A percentile compares a stretch with the other conserved stretches of the same genome.
phyloP scores from a whole-genome alignment of 208 protist species.

The Trypanosoma conorhini region DNA sequence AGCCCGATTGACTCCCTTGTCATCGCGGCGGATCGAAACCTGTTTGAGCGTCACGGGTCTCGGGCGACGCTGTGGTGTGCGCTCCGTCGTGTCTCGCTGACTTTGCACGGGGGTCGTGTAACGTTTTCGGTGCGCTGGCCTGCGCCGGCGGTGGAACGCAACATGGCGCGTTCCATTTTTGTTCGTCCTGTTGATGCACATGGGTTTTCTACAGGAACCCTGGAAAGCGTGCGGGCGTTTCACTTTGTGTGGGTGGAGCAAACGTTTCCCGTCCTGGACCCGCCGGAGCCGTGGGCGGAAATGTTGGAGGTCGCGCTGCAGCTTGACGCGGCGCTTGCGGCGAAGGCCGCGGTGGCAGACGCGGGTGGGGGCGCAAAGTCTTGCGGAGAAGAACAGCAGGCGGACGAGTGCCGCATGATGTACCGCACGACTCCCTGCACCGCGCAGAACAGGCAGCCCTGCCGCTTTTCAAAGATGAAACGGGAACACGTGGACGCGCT shows the following conservation, averaged over 20 bases:
- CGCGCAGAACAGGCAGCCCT: slow-evolving; percentile 13
- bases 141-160: slow-evolving; percentile 43
- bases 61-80: slow-evolving; percentile 70
- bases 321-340: slow-evolving; percentile 40
- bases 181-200: slow-evolving; percentile 25
- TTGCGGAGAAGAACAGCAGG: background rate
- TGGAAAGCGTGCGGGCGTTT: slow-evolving; percentile 22
- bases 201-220: slow-evolving; percentile 13
- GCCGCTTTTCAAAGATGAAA: slow-evolving; percentile 45
- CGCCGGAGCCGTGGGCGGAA: slow-evolving; percentile 52
- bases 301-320: slow-evolving; percentile 70
- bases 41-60: slow-evolving; percentile 42
- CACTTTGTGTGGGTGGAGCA: slow-evolving; percentile 58
- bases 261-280: slow-evolving; percentile 56
- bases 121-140: slow-evolving; percentile 88
- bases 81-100: slow-evolving; percentile 65
- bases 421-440: slow-evolving; percentile 30
- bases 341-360: background rate
- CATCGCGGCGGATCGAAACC: slow-evolving; percentile 31
- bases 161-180: slow-evolving; percentile 40
- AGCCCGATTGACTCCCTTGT: slow-evolving; percentile 55
- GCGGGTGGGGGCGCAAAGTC: background rate
- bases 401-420: slow-evolving; percentile 1
- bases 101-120: slow-evolving; percentile 50
- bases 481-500: slow-evolving; percentile 37